A percentile compares a stretch with the other conserved stretches of the same genome.
Conservation (phyloP, 2,329 filamentous ascomycete species). For the Aureobasidium sp. region DNA sequence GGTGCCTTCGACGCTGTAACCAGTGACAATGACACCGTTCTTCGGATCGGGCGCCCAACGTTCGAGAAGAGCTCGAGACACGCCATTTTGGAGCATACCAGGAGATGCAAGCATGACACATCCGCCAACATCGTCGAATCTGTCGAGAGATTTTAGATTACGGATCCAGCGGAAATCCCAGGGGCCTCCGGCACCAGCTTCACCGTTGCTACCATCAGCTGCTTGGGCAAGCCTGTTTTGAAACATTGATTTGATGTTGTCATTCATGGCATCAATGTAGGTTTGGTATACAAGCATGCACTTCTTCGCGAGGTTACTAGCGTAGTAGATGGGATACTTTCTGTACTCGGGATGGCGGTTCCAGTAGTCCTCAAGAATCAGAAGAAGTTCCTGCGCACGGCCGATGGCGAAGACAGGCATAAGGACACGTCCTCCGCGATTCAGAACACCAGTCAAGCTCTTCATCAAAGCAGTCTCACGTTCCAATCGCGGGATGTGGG, state of each 20-base stretch:
- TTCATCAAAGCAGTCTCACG: conserved; percentile 93
- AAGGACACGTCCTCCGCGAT: conserved; percentile 82
- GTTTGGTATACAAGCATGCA: conserved; percentile 99
- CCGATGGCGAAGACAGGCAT: conserved; percentile 95
- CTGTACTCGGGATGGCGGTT: conserved; percentile 80
- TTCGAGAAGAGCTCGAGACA: conserved; percentile 86
- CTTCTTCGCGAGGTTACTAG: conserved; percentile 86
- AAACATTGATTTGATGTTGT: conserved; percentile 96
- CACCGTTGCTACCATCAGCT: conserved; percentile 55
- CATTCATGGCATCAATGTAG: conserved; percentile 97
- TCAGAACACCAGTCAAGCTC: conserved; percentile 82
- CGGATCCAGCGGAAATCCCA: conserved; percentile 97
- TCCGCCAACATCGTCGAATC: conserved; percentile 90
- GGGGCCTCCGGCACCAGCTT: conserved; percentile 58
- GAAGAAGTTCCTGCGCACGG: conserved; percentile 82
- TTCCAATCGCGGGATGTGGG: conserved; percentile 83
- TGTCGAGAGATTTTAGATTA: conserved; percentile 83
- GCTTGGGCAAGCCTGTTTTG: conserved; percentile 84
- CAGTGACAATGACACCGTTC: conserved; percentile 97
- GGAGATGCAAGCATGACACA: conserved; percentile 97
- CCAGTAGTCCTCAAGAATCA: conserved; percentile 98
- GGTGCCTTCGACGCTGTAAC: conserved; percentile 96
- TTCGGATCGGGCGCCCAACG: conserved; percentile 93
- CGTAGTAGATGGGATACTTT: conserved; percentile 93
- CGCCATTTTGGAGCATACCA: conserved; percentile 96